Base-by-base conservation (phyloP, 2,329 filamentous ascomycete genomes). In the Bipolaris zeicola region DNA sequence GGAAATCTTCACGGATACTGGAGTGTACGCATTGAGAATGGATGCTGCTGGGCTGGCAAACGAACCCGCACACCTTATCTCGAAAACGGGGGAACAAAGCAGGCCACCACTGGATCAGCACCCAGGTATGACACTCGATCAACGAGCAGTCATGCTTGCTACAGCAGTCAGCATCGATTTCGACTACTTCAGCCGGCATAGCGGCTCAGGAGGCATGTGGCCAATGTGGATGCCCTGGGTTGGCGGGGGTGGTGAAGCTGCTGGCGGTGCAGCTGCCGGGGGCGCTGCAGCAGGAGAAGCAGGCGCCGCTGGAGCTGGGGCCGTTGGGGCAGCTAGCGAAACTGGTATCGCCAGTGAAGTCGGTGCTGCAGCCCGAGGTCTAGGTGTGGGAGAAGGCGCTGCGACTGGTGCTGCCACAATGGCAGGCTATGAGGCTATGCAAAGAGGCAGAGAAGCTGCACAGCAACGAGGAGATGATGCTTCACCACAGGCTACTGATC, bases 181-280 rank as follows among this genome's bases (percentile, higher is more conserved):
- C 57, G 86, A 89, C 68, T 89, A 88, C 72, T 89, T 89, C 75
- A 87, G 85, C 55, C 79, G 85, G 1, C 84, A 87, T 60, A 85
- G 83, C 50, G 71, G 77, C 16, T 69, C 76, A 70, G 80, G 41
- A 77, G 81, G 63, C 51, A 67, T 76, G 57, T 69, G 66, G 63
- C 72, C 72, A 37, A 79, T 86, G 72, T 85, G 85, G 18, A 65
- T 87, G 68, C 85, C 85, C 0, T 66, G 86, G 47, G 65, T 70
- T 14, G 75, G 74, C 16, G 64, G 64, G 3, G 38, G 53, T 5
- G 62, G 65, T 2, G 66, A 69, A 54, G 66, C 66, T n/a, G 66
- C 47, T 16, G 63, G 62, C 4, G 62, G 64, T 2, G 65, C 64
- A 49, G 65, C 65, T n/a, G 67, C 67, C 8, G 77, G 73, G n/a